phyloP scores from a whole-genome alignment of 2,329 filamentous ascomycete genomes.

The Coniella lustricola region DNA sequence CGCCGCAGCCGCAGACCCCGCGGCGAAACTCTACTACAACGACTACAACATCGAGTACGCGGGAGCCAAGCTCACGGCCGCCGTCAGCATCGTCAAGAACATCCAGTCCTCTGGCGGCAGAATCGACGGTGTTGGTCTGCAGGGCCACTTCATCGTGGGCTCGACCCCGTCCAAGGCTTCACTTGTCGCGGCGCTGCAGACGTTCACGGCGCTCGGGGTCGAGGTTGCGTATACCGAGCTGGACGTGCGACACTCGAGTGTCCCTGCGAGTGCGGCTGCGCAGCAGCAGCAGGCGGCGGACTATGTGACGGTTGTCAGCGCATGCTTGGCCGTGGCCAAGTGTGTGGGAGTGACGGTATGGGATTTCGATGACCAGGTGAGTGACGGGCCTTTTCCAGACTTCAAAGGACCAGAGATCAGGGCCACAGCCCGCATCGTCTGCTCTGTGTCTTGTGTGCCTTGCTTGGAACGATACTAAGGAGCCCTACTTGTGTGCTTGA shows the following conservation, averaged over 20 bases:
- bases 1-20: conserved; percentile 45
- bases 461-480: background rate
- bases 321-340: conserved; percentile 27
- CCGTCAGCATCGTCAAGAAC: conserved; percentile 37
- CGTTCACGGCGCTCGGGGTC: conserved; percentile 43
- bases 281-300: conserved; percentile 39
- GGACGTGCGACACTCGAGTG: conserved; percentile 41
- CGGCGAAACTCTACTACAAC: conserved; percentile 42
- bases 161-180: conserved; percentile 36
- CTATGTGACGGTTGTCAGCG: conserved; percentile 33
- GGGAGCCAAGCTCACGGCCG: conserved; percentile 37
- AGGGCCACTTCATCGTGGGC: conserved; percentile 53
- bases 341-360: conserved; percentile 38
- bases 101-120: conserved; percentile 40
- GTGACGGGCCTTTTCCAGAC: no score
- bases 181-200: conserved; percentile 37
- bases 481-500: no score
- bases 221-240: conserved; percentile 57
- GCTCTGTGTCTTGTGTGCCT: background rate
- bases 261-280: conserved; percentile 33
- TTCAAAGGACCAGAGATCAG: no score
- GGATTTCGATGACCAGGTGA: conserved; percentile 32
- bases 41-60: conserved; percentile 48
- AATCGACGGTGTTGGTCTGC: conserved; percentile 56
- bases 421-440: no score